phyloP scores from a whole-genome alignment of 2,329 filamentous ascomycete genomes.

The Fusarium drepaniforme region DNA sequence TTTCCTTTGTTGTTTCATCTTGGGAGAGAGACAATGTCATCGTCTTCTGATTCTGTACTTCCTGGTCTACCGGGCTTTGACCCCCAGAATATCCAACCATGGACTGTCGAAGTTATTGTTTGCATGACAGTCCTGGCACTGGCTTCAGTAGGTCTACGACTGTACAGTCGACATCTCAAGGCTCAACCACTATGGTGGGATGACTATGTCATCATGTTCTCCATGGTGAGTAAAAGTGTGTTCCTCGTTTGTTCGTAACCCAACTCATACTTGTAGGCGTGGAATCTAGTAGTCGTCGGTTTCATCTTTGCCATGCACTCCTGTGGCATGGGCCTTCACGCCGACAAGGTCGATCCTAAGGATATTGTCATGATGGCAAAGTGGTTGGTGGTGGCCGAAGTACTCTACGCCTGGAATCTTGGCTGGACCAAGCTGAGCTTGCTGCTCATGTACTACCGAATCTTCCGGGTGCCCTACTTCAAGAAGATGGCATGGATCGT shows the following conservation, averaged over 20 bases:
- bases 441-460: conserved; percentile 65
- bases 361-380: conserved; percentile 60
- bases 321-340: conserved; percentile 61
- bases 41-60: conserved; percentile 32
- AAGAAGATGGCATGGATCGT: conserved; percentile 56
- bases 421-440: conserved; percentile 64
- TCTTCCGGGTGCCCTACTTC: conserved; percentile 60
- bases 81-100: conserved; percentile 54
- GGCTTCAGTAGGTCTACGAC: conserved; percentile 52
- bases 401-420: conserved; percentile 61
- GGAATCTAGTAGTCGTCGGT: conserved; percentile 57
- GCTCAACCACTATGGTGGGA: conserved; percentile 63
- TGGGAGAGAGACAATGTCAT: conserved; percentile 24
- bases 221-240: conserved; percentile 52
- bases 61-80: conserved; percentile 40
- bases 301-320: conserved; percentile 63
- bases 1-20: not conserved
- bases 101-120: conserved; percentile 55
- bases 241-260: not conserved
- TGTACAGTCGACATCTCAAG: conserved; percentile 57
- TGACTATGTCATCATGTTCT: conserved; percentile 62
- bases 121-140: conserved; percentile 57
- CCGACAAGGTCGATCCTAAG: conserved; percentile 50
- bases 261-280: conserved; percentile 44
- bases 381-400: conserved; percentile 60